Percentiles rank a stretch among this genome's conserved stretches.
Conservation (phyloP, 179 eudicot genomes). For the Beta lomatogona region DNA sequence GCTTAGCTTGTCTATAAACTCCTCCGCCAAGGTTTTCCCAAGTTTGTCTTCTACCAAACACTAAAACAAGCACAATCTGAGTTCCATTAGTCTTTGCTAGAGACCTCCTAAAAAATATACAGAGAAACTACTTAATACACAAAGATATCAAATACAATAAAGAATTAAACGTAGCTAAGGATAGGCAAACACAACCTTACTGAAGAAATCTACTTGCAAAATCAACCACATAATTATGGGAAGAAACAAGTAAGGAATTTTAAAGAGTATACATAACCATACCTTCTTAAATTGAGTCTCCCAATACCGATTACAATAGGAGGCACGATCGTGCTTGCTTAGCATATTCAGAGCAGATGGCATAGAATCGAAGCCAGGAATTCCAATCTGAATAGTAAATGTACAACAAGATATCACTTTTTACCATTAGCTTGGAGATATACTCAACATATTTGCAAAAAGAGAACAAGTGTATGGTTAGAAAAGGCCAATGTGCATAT, state of each 20-base stretch:
- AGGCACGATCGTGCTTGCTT: constrained; percentile 93
- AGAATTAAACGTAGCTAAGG: background rate
- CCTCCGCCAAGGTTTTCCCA: too few relatives aligned
- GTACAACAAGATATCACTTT: constrained; percentile 12
- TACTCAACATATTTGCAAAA: constrained; percentile 3
- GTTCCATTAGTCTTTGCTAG: too few relatives aligned
- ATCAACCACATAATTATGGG: background rate
- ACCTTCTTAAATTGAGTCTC: constrained; percentile 96
- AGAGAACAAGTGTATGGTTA: background rate
- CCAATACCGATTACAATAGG: constrained; percentile 97
- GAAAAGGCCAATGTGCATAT: background rate
- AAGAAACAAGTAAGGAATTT: background rate
- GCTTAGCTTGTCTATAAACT: too few relatives aligned
- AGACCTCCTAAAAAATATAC: too few relatives aligned
- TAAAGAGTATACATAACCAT: constrained; percentile 13
- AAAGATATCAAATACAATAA: background rate
- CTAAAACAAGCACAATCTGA: too few relatives aligned
- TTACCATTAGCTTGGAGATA: background rate
- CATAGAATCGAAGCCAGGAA: constrained; percentile 98
- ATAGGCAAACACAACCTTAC: background rate
- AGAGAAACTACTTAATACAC: background rate
- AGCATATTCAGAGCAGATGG: constrained; percentile 95
- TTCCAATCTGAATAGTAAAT: constrained; percentile 72
- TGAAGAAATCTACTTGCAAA: background rate
- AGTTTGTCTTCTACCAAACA: too few relatives aligned